Conservation (phyloP, 2,329 filamentous ascomycete species). For the Trichoderma koningiopsis region DNA sequence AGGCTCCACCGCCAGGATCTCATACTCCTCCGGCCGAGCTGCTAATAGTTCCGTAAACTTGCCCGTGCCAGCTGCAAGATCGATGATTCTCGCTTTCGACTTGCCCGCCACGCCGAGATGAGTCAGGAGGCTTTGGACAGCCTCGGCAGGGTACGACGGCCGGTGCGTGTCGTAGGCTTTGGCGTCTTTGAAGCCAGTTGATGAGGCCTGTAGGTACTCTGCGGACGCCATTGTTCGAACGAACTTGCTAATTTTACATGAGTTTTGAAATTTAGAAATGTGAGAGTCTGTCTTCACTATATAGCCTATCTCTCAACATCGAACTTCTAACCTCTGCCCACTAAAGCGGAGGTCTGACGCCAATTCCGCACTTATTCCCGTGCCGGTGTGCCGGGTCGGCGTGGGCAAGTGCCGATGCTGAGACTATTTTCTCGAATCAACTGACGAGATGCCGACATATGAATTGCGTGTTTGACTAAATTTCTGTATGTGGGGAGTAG, state of each 20-base stretch:
- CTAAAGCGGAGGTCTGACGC: slow-evolving; percentile 15
- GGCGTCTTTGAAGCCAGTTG: slow-evolving; percentile 66
- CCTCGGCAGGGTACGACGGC: slow-evolving; percentile 64
- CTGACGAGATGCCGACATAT: not conserved
- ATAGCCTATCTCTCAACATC: slow-evolving; percentile 3
- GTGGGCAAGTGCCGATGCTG: not conserved
- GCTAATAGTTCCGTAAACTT: slow-evolving; percentile 69
- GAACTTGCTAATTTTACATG: not conserved
- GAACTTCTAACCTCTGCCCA: not conserved
- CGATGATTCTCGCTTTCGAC: slow-evolving; percentile 55
- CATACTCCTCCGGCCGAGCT: slow-evolving; percentile 58
- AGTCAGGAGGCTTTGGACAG: slow-evolving; percentile 60
- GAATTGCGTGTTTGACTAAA: not conserved
- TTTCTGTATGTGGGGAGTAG: not conserved
- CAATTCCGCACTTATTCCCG: slow-evolving; percentile 24
- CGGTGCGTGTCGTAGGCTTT: slow-evolving; percentile 67
- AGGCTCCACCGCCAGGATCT: slow-evolving; percentile 65
- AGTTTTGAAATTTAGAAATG: not conserved
- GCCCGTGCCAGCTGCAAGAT: slow-evolving; percentile 69
- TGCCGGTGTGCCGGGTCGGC: not conserved
- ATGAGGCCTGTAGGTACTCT: slow-evolving; percentile 54
- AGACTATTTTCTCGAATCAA: not conserved
- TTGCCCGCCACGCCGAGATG: slow-evolving; percentile 54
- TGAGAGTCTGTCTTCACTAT: not conserved
- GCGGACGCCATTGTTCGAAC: slow-evolving; percentile 32